Evolutionary conservation across 2,329 filamentous ascomycete species (phyloP), one percentile per base, ranked within the genome.

Genomic region (Fonsecaea nubica): DNA sequence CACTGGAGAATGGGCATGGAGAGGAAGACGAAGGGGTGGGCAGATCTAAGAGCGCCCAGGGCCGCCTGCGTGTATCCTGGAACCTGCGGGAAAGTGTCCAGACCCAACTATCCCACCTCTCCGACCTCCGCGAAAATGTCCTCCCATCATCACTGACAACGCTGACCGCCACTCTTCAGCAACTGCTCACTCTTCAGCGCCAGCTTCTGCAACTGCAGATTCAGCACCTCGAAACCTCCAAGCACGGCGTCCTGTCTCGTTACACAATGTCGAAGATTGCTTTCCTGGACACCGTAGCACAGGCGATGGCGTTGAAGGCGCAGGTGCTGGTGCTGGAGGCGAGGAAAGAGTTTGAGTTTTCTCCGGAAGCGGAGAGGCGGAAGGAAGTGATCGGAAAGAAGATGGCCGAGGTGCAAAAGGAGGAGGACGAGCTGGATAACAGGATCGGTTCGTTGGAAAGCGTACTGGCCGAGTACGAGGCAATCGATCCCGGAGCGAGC

Each of bases 371-470:
- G 74, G 75, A 75, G 40, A 73, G 71, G 38, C 77, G 78, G 52
- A 77, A 77, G 52, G 74, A 76, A 64, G 75, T 73, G 13, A 61
- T 80, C 35, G 73, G 77, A 35, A 75, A 77, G 57, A 76, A 70
- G 53, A 68, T 74, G 57, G 71, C 54, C n/a, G 61, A 73, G 12
- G 66, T 81, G 64, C 75, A 75, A 33, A 74, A 70, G 36, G 77
- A 81, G 54, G 78, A 79, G 54, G 73, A 76, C 57, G 75, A 74
- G 15, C 56, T 81, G 42, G 75, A 78, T 40, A 74, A 76, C 52
- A 74, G 72, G 59, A 67, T 75, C 48, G 71, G 58, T 6, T 60
- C 74, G 25, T 75, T 77, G 5, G 63, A 75, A 58, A 69, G 75
- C 32, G 76, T 78, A 18, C 65, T 81, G 61, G 73, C 74, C 21